Evolutionary conservation across 1,139 yeast genomes (phyloP).

Genomic region (Yamadazyma blattariae): DNA sequence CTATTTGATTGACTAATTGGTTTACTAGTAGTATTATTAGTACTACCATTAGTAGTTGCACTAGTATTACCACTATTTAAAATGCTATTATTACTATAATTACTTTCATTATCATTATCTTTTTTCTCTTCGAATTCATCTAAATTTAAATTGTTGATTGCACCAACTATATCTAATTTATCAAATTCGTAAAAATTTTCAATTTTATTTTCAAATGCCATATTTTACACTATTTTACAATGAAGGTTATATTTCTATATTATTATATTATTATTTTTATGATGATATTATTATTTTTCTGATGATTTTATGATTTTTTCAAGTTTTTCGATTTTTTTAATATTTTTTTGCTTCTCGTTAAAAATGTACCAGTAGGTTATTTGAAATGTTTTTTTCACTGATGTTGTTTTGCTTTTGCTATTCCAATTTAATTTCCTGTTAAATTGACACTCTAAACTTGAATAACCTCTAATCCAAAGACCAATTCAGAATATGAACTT

Average conservation of each 20-base stretch:
- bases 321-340: no score
- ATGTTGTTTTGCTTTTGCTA: no score
- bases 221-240: slow-evolving; percentile 4
- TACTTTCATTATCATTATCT: not conserved
- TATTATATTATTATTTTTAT: not conserved
- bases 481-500: no score
- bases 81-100: not conserved
- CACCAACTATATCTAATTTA: slow-evolving; percentile 40
- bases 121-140: slow-evolving; percentile 27
- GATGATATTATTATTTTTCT: not conserved
- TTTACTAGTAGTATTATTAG: no score
- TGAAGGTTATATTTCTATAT: no score
- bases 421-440: no score
- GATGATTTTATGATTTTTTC: not conserved
- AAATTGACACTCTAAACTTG: no score
- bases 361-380: no score
- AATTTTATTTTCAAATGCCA: slow-evolving; percentile 3
- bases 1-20: no score
- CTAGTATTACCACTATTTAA: not conserved
- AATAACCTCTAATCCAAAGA: no score
- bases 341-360: not conserved
- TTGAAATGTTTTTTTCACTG: no score
- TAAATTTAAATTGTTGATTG: slow-evolving; percentile 37
- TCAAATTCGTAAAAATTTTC: slow-evolving; percentile 3
- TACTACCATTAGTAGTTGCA: not conserved